Conservation (phyloP, 202 grass and related monocot genomes). For the Cymbopogon flexuosus region DNA sequence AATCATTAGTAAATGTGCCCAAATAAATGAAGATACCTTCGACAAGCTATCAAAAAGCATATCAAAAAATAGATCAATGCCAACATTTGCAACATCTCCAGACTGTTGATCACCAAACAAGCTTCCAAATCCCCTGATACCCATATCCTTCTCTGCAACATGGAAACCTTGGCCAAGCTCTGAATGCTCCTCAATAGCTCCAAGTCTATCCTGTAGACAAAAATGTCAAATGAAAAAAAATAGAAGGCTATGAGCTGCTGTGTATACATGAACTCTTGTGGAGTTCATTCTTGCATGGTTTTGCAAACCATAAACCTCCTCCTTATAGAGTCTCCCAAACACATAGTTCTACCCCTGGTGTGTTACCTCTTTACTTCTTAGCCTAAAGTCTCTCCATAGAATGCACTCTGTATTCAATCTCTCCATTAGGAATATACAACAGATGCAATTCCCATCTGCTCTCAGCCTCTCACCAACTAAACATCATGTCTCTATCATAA, state of each 20-base stretch:
- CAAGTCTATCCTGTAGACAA: slow-evolving; percentile 66
- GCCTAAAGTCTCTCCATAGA: not conserved
- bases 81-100: slow-evolving; percentile 95
- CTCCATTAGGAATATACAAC: not conserved
- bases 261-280: not conserved
- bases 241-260: not conserved
- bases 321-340: not conserved
- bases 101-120: slow-evolving; percentile 96
- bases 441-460: not conserved
- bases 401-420: not conserved
- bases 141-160: slow-evolving; percentile 96
- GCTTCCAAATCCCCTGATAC: slow-evolving; percentile 89
- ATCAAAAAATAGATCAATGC: slow-evolving; percentile 94
- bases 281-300: not conserved
- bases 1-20: not conserved
- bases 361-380: not conserved
- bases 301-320: not conserved
- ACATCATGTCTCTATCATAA: not conserved
- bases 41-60: slow-evolving; percentile 98
- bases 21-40: slow-evolving; percentile 51
- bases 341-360: not conserved
- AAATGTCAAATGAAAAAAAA: slow-evolving; percentile 26
- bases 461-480: not conserved
- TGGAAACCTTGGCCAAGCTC: slow-evolving; percentile 90
- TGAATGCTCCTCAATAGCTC: slow-evolving; percentile 82